These are phyloP conservation scores for Crithidia acanthocephali DNA, from an alignment of 208 protist genomes.

Conservation along the genomic window DNA sequence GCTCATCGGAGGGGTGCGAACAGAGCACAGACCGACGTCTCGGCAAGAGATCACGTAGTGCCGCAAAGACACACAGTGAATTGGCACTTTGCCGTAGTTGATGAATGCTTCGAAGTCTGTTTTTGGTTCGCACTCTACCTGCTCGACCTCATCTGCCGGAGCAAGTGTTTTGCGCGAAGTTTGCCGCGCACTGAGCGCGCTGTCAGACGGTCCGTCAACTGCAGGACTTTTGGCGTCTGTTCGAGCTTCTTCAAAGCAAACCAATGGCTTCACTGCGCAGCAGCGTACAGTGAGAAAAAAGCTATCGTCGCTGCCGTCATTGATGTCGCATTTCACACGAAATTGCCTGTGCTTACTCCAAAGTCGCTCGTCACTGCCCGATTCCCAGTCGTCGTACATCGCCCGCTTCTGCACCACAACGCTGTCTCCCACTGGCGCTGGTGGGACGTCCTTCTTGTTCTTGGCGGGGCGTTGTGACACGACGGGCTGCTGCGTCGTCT, in stretches of 20 bases:
- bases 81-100: constrained; percentile 69
- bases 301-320: constrained; percentile 20
- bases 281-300: constrained; percentile 27
- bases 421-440: background rate
- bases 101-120: constrained; percentile 26
- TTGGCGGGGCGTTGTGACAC: constrained; percentile 3
- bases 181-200: background rate
- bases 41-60: constrained; percentile 52
- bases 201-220: background rate
- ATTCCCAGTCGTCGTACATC: constrained; percentile 34
- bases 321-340: constrained; percentile 27
- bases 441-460: constrained; percentile 14
- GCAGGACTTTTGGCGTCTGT: background rate
- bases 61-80: constrained; percentile 46
- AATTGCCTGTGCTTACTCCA: constrained; percentile 38
- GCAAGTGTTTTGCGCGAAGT: background rate
- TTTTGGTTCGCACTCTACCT: background rate
- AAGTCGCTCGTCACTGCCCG: background rate
- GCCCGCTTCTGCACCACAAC: background rate
- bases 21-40: constrained; percentile 26
- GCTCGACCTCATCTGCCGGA: constrained; percentile 3
- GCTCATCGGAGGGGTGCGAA: constrained; percentile 58
- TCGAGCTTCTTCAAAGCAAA: constrained; percentile 9
- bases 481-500: constrained; percentile 8
- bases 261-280: constrained; percentile 22